These are phyloP conservation scores for Fonsecaea multimorphosa DNA, from an alignment of 2,329 filamentous ascomycete species.

Conservation along the genomic window DNA sequence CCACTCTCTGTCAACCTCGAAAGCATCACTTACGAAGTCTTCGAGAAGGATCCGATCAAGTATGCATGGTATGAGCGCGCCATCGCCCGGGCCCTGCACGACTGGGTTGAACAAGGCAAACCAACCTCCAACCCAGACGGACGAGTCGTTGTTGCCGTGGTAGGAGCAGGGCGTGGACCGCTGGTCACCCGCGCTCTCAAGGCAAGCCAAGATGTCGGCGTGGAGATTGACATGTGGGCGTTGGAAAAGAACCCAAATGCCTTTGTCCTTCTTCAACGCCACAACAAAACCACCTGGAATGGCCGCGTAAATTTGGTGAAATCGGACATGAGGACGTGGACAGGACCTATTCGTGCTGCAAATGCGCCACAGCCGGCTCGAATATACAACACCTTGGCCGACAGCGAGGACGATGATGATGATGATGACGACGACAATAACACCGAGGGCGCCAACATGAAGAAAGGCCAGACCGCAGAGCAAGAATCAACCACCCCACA, in stretches of 20 bases:
- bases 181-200: conserved; percentile 85
- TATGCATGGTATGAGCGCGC: conserved; percentile 94
- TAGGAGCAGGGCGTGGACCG: conserved; percentile 89
- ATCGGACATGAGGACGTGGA: conserved; percentile 97
- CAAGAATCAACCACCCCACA: conserved; percentile 45
- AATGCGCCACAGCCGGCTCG: conserved; percentile 32
- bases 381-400: conserved; percentile 33
- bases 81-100: conserved; percentile 76
- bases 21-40: conserved; percentile 96
- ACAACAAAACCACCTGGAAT: conserved; percentile 82
- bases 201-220: conserved; percentile 76
- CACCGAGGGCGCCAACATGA: conserved; percentile 32
- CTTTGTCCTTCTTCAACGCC: conserved; percentile 86
- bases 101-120: conserved; percentile 76
- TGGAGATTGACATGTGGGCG: conserved; percentile 82
- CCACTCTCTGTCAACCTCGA: conserved; percentile 95
- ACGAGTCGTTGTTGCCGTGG: conserved; percentile 84
- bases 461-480: conserved; percentile 41
- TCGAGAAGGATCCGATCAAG: conserved; percentile 97
- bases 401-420: conserved; percentile 45
- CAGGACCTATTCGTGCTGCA: conserved; percentile 65
- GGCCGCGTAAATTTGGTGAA: conserved; percentile 85
- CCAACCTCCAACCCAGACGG: conserved; percentile 74
- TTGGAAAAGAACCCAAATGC: conserved; percentile 99
- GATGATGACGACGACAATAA: conserved; percentile 9